A percentile compares a stretch with the other conserved stretches of the same genome.
Conservation (phyloP, 75 land plant genomes). For the Cupressus sempervirens region DNA sequence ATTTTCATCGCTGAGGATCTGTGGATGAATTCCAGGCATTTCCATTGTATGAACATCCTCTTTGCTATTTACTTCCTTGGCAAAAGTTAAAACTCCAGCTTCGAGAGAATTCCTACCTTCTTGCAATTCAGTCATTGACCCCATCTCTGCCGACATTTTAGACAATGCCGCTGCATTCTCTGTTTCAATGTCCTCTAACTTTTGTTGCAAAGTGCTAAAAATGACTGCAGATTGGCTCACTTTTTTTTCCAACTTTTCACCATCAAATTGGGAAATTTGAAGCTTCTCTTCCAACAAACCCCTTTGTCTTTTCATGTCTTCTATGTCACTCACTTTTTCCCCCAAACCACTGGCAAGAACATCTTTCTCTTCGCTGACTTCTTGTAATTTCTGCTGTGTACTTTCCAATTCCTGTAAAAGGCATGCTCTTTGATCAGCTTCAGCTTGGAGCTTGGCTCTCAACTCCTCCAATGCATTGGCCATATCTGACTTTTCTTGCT, state of each 20-base stretch:
- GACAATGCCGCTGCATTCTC: conserved; percentile 6
- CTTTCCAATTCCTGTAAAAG: not conserved
- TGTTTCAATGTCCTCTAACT: conserved; percentile 7
- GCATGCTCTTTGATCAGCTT: not conserved
- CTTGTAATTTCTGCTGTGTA: conserved; percentile 8
- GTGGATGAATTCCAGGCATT: not conserved
- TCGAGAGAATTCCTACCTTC: not conserved
- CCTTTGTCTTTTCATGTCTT: not conserved
- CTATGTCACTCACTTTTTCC: not conserved
- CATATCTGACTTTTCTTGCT: conserved; percentile 7
- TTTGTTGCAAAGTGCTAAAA: not conserved
- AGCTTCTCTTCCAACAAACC: not conserved
- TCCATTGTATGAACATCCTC: not conserved
- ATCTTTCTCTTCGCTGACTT: conserved; percentile 1
- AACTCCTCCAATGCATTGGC: not conserved
- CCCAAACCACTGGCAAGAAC: not conserved
- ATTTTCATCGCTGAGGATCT: conserved; percentile 1
- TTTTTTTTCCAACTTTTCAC: not conserved
- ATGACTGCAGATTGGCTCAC: not conserved
- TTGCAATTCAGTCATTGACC: not conserved
- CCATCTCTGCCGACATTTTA: not conserved
- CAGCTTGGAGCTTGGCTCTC: not conserved
- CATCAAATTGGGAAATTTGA: not conserved
- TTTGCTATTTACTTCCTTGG: not conserved
- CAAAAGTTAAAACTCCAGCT: not conserved